These are phyloP conservation scores for Acrodontium crateriforme DNA, from an alignment of 2,329 filamentous ascomycete genomes.

Conservation along the genomic window DNA sequence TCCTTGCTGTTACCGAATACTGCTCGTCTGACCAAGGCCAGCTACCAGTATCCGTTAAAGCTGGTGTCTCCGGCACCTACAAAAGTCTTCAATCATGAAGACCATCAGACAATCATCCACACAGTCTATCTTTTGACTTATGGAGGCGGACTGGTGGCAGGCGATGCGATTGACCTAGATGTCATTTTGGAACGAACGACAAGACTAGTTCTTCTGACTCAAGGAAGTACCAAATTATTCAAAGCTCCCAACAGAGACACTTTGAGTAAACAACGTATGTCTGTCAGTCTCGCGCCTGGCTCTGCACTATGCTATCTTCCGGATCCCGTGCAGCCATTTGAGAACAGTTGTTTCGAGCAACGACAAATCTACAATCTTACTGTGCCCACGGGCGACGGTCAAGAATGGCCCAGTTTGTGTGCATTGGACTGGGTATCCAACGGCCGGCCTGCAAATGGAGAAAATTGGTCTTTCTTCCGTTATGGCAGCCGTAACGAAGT, in stretches of 20 bases:
- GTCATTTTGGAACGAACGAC: slow-evolving; percentile 52
- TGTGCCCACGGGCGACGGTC: not conserved
- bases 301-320: slow-evolving; percentile 55
- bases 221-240: slow-evolving; percentile 92
- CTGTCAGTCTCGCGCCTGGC: slow-evolving; percentile 33
- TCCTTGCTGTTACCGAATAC: slow-evolving; percentile 56
- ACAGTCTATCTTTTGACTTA: slow-evolving; percentile 87
- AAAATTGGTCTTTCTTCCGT: slow-evolving; percentile 69
- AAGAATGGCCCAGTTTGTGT: slow-evolving; percentile 44
- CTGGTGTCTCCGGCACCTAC: slow-evolving; percentile 68
- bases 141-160: slow-evolving; percentile 80
- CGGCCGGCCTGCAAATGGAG: slow-evolving; percentile 69
- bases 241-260: slow-evolving; percentile 47
- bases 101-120: slow-evolving; percentile 40
- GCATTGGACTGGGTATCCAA: slow-evolving; percentile 90
- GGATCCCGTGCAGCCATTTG: slow-evolving; percentile 87
- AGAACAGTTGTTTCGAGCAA: slow-evolving; percentile 71
- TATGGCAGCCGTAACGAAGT: slow-evolving; percentile 85
- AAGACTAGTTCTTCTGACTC: slow-evolving; percentile 47
- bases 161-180: slow-evolving; percentile 64
- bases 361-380: slow-evolving; percentile 56
- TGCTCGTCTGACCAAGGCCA: slow-evolving; percentile 59
- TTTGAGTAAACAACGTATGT: slow-evolving; percentile 25
- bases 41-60: slow-evolving; percentile 90
- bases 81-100: slow-evolving; percentile 24